These are phyloP conservation scores for Hordeum marinum DNA, from an alignment of 176 grass and related monocot genomes.

Conservation along the genomic window DNA sequence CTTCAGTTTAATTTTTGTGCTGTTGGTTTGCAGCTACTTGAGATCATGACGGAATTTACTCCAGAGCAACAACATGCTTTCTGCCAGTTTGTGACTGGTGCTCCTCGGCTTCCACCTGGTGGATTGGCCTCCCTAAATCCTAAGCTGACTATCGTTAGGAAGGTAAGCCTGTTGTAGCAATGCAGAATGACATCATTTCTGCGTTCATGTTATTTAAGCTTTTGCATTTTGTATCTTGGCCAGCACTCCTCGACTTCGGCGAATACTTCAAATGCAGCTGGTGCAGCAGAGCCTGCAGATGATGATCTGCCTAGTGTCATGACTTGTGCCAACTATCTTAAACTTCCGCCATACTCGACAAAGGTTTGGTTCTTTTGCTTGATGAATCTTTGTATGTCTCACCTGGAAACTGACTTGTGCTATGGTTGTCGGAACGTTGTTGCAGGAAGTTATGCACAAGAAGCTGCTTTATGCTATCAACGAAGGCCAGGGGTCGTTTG, in stretches of 20 bases:
- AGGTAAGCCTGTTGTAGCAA: conserved; percentile 38
- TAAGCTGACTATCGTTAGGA: conserved; percentile 86
- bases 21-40: conserved; percentile 57
- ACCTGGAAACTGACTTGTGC: neutral
- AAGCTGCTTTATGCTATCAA: conserved; percentile 86
- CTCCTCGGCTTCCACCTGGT: conserved; percentile 87
- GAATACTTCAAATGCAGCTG: conserved; percentile 52
- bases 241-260: conserved; percentile 55
- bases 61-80: conserved; percentile 81
- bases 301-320: conserved; percentile 93
- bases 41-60: conserved; percentile 87
- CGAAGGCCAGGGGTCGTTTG: conserved; percentile 93
- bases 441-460: conserved; percentile 78
- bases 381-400: neutral
- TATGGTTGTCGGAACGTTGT: conserved; percentile 9
- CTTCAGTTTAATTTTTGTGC: neutral
- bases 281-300: conserved; percentile 51
- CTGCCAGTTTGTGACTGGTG: conserved; percentile 89
- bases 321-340: conserved; percentile 96
- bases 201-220: neutral
- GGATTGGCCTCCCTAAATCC: conserved; percentile 78
- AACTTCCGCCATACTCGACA: conserved; percentile 85
- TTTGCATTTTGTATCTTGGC: neutral
- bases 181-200: neutral
- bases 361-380: conserved; percentile 49